A percentile compares a stretch with the other conserved stretches of the same genome.
Evolutionary conservation across 2,329 filamentous ascomycete genomes (phyloP).

Genomic region (Scytalidium lignicola): DNA sequence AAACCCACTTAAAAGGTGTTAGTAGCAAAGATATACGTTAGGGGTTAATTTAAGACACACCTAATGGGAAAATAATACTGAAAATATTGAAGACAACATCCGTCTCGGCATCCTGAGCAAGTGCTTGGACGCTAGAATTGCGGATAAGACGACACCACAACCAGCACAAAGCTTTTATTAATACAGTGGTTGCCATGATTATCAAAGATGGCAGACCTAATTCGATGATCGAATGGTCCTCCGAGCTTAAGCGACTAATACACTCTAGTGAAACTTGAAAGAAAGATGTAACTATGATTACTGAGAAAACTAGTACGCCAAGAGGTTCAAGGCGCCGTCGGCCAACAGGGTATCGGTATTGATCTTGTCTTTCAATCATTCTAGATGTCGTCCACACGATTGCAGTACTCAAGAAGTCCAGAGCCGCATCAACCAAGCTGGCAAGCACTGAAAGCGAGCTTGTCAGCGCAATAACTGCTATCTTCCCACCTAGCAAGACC

Average conservation of each 20-base stretch:
- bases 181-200: constrained; percentile 51
- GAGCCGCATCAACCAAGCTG: constrained; percentile 55
- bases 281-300: constrained; percentile 60
- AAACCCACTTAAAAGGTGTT: constrained; percentile 41
- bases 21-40: background rate
- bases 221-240: constrained; percentile 40
- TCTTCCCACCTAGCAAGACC: constrained; percentile 49
- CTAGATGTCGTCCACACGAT: constrained; percentile 58
- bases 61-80: constrained; percentile 55
- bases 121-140: constrained; percentile 58
- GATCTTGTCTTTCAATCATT: constrained; percentile 43
- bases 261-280: constrained; percentile 56
- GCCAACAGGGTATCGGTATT: constrained; percentile 48
- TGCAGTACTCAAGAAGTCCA: constrained; percentile 54
- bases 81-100: constrained; percentile 62
- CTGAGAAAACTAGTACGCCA: constrained; percentile 57
- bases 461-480: constrained; percentile 48
- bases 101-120: constrained; percentile 59
- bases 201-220: constrained; percentile 49
- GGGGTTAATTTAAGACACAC: constrained; percentile 14
- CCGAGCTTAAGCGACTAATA: constrained; percentile 49
- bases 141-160: constrained; percentile 54
- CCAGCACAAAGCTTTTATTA: constrained; percentile 56
- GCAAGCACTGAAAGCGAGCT: constrained; percentile 57
- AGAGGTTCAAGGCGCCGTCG: constrained; percentile 53